Evolutionary conservation across 1,284 basidiomycete species (phyloP).

Genomic region (Cutaneotrichosporon sp.): DNA sequence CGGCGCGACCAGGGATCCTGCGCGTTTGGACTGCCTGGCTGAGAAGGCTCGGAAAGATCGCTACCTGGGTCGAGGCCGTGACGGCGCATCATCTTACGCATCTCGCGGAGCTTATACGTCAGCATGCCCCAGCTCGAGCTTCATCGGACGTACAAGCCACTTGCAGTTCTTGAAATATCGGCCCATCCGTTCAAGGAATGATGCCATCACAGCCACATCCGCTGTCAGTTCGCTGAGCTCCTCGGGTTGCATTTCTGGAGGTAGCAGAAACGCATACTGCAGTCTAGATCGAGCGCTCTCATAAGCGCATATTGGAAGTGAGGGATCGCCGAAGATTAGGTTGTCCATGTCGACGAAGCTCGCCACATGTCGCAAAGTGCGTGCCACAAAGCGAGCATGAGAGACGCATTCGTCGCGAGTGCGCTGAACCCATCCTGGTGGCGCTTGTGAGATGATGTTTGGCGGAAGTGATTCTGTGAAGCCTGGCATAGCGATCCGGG

Average conservation of each 20-base stretch:
- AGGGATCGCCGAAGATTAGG: conserved; percentile 14
- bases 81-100: conserved; percentile 15
- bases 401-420: conserved; percentile 12
- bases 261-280: conserved; percentile 17
- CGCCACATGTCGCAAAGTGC: conserved; percentile 10
- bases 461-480: conserved; percentile 14
- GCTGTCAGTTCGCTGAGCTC: conserved; percentile 13
- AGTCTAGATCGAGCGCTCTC: conserved; percentile 18
- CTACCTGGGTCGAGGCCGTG: conserved; percentile 14
- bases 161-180: conserved; percentile 6
- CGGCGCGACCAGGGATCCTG: conserved; percentile 15
- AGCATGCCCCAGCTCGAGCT: background rate
- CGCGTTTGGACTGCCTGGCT: conserved; percentile 8
- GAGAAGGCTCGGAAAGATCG: conserved; percentile 10
- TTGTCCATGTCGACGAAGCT: conserved; percentile 16
- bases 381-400: conserved; percentile 13
- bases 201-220: conserved; percentile 13
- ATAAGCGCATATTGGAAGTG: conserved; percentile 20
- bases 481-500: conserved; percentile 18
- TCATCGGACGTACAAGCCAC: conserved; percentile 5
- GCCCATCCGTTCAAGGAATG: conserved; percentile 7
- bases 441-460: conserved; percentile 6
- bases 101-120: conserved; percentile 14
- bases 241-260: conserved; percentile 5
- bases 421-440: conserved; percentile 15